These are phyloP conservation scores for Scutellaria barbata DNA, from an alignment of 257 asterid species.

Conservation along the genomic window DNA sequence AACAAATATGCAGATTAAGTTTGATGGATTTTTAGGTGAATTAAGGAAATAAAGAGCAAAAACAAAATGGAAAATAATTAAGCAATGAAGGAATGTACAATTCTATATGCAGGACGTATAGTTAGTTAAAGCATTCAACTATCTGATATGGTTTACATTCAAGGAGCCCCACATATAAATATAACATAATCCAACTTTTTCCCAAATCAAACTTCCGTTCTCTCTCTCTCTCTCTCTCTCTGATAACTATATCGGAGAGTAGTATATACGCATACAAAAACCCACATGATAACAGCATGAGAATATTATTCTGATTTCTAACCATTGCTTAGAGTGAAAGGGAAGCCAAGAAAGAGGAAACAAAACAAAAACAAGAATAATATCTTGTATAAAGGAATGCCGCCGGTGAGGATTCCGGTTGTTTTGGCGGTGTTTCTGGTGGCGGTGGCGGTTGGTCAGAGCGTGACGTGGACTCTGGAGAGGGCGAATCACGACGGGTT, in stretches of 20 bases:
- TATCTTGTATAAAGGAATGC: conserved; percentile 20
- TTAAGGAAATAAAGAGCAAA: no score
- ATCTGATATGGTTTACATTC: no score
- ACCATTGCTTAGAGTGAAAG: conserved; percentile 43
- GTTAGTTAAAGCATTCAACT: no score
- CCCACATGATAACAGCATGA: conserved; percentile 19
- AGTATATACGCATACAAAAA: neutral
- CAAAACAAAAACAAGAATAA: neutral
- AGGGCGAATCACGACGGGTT: conserved; percentile 67
- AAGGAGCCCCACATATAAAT: no score
- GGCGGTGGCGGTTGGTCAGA: conserved; percentile 44
- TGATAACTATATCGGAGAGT: no score
- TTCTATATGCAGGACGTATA: no score
- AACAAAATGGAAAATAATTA: no score
- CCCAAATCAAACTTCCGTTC: conserved; percentile 43
- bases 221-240: conserved; percentile 28
- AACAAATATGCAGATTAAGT: no score
- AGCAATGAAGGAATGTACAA: no score
- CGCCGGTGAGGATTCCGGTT: conserved; percentile 40
- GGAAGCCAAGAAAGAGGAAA: conserved; percentile 3
- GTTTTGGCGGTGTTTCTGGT: conserved; percentile 39
- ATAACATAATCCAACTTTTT: neutral
- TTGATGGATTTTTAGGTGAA: no score
- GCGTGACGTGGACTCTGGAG: conserved; percentile 64
- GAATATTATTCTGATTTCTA: neutral